Percentiles rank a stretch among this genome's conserved stretches.
These are phyloP conservation scores for Zygosaccharomyces pseudobailii DNA, from an alignment of 1,139 yeast species.

Conservation along the genomic window DNA sequence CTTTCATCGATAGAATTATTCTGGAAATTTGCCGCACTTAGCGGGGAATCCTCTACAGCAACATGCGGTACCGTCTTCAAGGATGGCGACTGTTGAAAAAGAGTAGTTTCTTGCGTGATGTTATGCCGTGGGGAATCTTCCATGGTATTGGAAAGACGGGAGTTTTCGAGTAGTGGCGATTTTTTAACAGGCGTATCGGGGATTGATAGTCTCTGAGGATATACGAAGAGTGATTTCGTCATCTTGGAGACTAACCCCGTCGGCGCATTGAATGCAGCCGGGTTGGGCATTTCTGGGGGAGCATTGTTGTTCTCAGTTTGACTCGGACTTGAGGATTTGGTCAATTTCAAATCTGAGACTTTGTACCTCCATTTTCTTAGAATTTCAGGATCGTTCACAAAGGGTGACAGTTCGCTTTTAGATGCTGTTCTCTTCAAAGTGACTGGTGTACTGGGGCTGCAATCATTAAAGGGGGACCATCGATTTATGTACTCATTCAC, in stretches of 20 bases:
- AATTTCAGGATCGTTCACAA: conserved; percentile 23
- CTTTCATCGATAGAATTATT: conserved; percentile 4
- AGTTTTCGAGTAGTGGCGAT: conserved; percentile 28
- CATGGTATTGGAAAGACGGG: conserved; percentile 9
- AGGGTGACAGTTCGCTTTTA: conserved; percentile 29
- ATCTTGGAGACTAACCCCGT: conserved; percentile 32
- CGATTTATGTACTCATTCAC: conserved; percentile 17
- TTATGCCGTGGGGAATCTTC: conserved; percentile 10
- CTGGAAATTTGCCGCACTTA: conserved; percentile 5
- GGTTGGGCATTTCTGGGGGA: conserved; percentile 21
- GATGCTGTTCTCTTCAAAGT: conserved; percentile 20
- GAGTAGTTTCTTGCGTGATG: conserved; percentile 12
- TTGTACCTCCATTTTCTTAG: conserved; percentile 19
- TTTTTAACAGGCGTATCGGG: conserved; percentile 35
- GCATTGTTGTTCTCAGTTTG: conserved; percentile 7
- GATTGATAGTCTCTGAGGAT: conserved; percentile 24
- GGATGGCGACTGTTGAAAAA: conserved; percentile 12
- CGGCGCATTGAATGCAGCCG: conserved; percentile 21
- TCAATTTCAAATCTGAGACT: conserved; percentile 9
- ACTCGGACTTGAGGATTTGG: conserved; percentile 5
- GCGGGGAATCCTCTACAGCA: conserved; percentile 18
- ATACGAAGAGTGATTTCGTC: conserved; percentile 11
- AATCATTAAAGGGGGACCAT: conserved; percentile 28
- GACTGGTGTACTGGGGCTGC: conserved; percentile 13
- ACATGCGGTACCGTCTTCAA: conserved; percentile 10